Evolutionary conservation across 768 basidiomycete species (phyloP).

Genomic region (Calocera viscosa): DNA sequence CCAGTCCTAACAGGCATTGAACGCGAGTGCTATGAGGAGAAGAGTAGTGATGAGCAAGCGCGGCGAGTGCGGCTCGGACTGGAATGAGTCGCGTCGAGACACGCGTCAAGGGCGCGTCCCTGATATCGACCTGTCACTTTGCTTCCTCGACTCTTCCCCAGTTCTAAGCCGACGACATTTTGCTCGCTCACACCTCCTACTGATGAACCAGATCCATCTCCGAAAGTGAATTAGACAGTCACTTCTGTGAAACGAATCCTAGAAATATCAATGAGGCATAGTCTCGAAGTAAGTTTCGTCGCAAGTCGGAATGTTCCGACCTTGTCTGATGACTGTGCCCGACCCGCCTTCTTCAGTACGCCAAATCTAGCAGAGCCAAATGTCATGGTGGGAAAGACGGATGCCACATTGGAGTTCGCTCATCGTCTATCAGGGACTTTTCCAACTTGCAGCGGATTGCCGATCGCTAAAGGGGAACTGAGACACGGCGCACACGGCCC

Average conservation of each 20-base stretch:
- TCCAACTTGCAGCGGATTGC: background rate
- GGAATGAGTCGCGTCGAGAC: constrained; percentile 1
- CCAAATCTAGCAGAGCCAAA: constrained; percentile 1
- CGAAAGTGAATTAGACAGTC: too few species aligned
- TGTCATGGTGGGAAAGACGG: background rate
- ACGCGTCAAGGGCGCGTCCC: constrained; percentile 2
- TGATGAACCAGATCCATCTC: too few species aligned
- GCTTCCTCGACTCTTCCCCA: constrained; percentile 2
- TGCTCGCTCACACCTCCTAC: too few species aligned
- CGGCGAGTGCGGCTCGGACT: background rate
- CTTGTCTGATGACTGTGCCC: background rate
- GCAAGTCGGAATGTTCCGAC: background rate
- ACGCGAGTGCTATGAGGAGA: background rate
- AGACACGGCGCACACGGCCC: background rate
- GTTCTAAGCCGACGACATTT: too few species aligned
- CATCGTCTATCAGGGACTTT: background rate
- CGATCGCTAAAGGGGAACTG: background rate
- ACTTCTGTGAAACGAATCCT: background rate
- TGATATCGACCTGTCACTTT: background rate
- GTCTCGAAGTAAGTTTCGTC: background rate
- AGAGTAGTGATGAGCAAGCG: background rate
- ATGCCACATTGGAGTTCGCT: background rate
- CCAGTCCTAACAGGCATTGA: background rate
- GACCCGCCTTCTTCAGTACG: background rate
- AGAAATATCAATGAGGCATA: background rate